Evolutionary conservation across 1,284 basidiomycete species (phyloP).

Genomic region (Pisolithus thermaeus): DNA sequence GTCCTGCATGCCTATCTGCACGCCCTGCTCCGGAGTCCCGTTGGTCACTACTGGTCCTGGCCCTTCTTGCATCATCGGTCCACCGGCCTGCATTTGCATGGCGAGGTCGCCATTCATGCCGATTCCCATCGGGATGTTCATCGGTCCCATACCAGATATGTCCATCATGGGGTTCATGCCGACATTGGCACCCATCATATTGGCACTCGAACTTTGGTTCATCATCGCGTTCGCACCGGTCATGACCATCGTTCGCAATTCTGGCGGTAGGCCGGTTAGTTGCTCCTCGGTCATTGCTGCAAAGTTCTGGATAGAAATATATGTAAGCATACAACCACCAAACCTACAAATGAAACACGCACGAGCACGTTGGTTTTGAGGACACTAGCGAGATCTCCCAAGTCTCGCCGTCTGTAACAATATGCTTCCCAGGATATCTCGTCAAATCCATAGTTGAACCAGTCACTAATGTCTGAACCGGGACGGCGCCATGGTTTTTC

Average conservation of each 20-base stretch:
- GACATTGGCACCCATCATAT: constrained; percentile 51
- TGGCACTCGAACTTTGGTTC: constrained; percentile 42
- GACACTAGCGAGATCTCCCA: constrained; percentile 74
- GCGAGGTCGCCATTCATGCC: constrained; percentile 46
- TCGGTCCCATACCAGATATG: constrained; percentile 45
- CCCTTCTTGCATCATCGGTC: constrained; percentile 39
- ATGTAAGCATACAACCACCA: background rate
- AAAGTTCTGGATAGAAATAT: constrained; percentile 54
- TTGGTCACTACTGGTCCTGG: constrained; percentile 30
- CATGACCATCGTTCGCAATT: constrained; percentile 79
- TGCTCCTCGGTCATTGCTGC: constrained; percentile 79
- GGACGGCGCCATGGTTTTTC: constrained; percentile 92
- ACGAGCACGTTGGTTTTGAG: constrained; percentile 75
- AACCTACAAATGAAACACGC: constrained; percentile 27
- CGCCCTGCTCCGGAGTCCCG: constrained; percentile 40
- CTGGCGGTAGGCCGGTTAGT: constrained; percentile 63
- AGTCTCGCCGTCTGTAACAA: constrained; percentile 77
- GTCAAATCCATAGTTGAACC: constrained; percentile 99
- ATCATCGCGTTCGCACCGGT: constrained; percentile 70
- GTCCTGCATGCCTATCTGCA: constrained; percentile 40
- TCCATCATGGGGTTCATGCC: constrained; percentile 37
- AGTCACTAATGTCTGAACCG: constrained; percentile 92
- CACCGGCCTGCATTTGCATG: constrained; percentile 37
- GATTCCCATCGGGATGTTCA: constrained; percentile 50
- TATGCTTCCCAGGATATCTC: constrained; percentile 94